Conservation (phyloP, 164 flowering plant species). For the Liquidambar formosana region DNA sequence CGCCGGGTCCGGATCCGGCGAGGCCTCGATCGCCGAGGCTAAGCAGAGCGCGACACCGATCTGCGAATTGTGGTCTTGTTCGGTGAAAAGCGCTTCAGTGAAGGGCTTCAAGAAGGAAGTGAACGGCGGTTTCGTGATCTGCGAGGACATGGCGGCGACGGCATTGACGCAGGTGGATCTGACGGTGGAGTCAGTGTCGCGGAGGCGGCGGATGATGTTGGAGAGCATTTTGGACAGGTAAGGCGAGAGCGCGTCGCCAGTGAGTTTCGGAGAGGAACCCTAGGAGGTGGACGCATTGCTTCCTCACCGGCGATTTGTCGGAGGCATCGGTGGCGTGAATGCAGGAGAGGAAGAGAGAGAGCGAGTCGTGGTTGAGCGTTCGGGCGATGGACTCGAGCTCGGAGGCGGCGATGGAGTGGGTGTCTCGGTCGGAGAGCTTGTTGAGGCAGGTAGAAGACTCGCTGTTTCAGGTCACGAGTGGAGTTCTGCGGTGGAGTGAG, state of each 20-base stretch:
- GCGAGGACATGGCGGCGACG: slow-evolving; percentile 40
- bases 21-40: slow-evolving; percentile 63
- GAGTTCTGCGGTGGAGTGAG: slow-evolving; percentile 1
- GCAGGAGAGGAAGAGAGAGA: slow-evolving; percentile 67
- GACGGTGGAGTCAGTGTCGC: slow-evolving; percentile 73
- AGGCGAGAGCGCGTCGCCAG: slow-evolving; percentile 51
- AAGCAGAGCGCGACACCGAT: slow-evolving; percentile 75
- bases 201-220: slow-evolving; percentile 56
- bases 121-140: slow-evolving; percentile 48
- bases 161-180: slow-evolving; percentile 65
- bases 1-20: slow-evolving; percentile 57
- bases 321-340: slow-evolving; percentile 66
- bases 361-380: slow-evolving; percentile 36
- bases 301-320: slow-evolving; percentile 67
- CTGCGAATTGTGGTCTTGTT: slow-evolving; percentile 72
- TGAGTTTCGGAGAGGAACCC: slow-evolving; percentile 51
- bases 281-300: slow-evolving; percentile 64
- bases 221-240: slow-evolving; percentile 63
- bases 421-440: slow-evolving; percentile 88
- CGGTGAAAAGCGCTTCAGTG: slow-evolving; percentile 62
- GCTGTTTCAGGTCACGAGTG: slow-evolving; percentile 59
- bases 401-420: slow-evolving; percentile 57
- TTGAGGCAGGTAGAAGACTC: slow-evolving; percentile 57
- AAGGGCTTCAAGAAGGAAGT: slow-evolving; percentile 58
- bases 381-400: slow-evolving; percentile 76